phyloP scores from a whole-genome alignment of 345 rosid species.

The Dipteronia dyeriana region DNA sequence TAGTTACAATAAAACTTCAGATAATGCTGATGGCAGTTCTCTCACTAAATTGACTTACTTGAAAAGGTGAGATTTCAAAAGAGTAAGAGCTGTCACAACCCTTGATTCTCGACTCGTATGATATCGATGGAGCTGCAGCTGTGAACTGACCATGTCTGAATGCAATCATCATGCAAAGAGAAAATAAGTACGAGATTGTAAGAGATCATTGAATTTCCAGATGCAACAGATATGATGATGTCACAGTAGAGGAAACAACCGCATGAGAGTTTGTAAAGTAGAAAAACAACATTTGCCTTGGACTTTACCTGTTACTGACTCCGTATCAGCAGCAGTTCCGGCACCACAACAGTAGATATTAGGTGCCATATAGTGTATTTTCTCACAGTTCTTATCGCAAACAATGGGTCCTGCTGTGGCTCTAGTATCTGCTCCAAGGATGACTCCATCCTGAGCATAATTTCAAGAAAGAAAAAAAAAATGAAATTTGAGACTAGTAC shows the following conservation, averaged over 20 bases:
- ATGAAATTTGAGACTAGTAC: background rate
- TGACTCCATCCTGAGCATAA: constrained; percentile 66
- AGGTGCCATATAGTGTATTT: constrained; percentile 97
- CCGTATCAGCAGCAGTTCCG: constrained; percentile 95
- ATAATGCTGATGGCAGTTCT: background rate
- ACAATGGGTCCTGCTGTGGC: constrained; percentile 94
- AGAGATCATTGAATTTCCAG: background rate
- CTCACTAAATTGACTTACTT: constrained; percentile 33
- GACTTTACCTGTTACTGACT: constrained; percentile 81
- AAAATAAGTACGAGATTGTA: background rate
- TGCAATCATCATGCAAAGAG: background rate
- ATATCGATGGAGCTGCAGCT: constrained; percentile 70
- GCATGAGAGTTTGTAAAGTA: background rate
- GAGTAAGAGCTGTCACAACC: constrained; percentile 75
- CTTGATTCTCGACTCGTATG: constrained; percentile 77
- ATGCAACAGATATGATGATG: background rate
- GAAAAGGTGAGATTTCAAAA: constrained; percentile 73
- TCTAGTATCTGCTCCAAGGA: constrained; percentile 87
- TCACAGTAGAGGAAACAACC: background rate
- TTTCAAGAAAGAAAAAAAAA: background rate
- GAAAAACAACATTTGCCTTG: background rate
- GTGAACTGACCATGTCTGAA: constrained; percentile 81
- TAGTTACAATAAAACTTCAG: background rate
- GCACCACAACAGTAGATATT: constrained; percentile 95
- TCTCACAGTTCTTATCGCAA: constrained; percentile 94